Conservation (phyloP, 306 rosid species). For the Cyclanthera cordifolia region DNA sequence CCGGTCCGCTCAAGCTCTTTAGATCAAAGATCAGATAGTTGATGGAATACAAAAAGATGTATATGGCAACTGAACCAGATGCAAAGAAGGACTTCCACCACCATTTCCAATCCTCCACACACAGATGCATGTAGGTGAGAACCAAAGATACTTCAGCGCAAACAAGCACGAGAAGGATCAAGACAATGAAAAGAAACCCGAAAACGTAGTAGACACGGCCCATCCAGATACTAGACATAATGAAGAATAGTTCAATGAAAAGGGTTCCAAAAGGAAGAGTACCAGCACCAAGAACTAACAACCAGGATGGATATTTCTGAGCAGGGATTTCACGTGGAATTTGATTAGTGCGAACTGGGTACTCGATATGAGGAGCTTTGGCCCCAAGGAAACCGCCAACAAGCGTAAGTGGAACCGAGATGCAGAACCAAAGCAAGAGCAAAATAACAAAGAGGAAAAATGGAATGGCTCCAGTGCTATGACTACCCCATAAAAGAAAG, state of each 20-base stretch:
- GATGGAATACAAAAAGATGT: slow-evolving; percentile 52
- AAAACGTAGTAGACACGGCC: slow-evolving; percentile 64
- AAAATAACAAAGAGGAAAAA: slow-evolving; percentile 46
- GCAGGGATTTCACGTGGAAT: slow-evolving; percentile 55
- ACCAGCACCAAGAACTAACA: slow-evolving; percentile 57
- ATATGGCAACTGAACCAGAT: slow-evolving; percentile 57
- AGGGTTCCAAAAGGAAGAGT: slow-evolving; percentile 68
- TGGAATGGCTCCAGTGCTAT: slow-evolving; percentile 74
- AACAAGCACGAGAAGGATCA: slow-evolving; percentile 53
- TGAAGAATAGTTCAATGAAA: slow-evolving; percentile 68
- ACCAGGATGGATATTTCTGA: slow-evolving; percentile 58
- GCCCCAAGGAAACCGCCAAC: slow-evolving; percentile 56
- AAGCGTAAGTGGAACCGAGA: slow-evolving; percentile 62
- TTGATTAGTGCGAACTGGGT: slow-evolving; percentile 61
- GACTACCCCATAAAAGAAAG: slow-evolving; percentile 66
- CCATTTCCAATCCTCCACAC: slow-evolving; percentile 77
- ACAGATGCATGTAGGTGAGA: slow-evolving; percentile 62
- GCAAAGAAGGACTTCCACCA: slow-evolving; percentile 79
- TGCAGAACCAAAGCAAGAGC: slow-evolving; percentile 58
- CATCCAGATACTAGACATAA: slow-evolving; percentile 74
- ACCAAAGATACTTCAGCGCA: slow-evolving; percentile 63
- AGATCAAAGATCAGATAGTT: slow-evolving; percentile 56
- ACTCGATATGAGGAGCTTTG: slow-evolving; percentile 46
- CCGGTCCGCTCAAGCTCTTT: slow-evolving; percentile 56
- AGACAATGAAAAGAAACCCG: slow-evolving; percentile 46